Evolutionary conservation across 2,329 filamentous ascomycete species (phyloP).

Genomic region (Ophiosphaerella narmari): DNA sequence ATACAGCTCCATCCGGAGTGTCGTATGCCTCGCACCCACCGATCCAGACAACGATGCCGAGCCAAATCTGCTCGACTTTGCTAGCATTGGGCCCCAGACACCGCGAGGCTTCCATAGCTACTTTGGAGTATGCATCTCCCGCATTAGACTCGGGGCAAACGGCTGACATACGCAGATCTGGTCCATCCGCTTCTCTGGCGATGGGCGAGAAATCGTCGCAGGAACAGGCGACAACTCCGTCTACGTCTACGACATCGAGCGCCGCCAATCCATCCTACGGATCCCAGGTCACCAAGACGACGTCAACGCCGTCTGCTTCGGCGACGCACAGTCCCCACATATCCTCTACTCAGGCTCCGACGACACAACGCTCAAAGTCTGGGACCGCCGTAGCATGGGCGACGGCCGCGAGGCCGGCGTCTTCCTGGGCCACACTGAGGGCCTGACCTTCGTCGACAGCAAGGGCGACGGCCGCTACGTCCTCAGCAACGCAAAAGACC

Average conservation of each 20-base stretch:
- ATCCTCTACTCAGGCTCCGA: slow-evolving; percentile 96
- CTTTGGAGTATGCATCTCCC: slow-evolving; percentile 28
- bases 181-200: slow-evolving; percentile 90
- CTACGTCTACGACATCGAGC: slow-evolving; percentile 91
- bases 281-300: slow-evolving; percentile 82
- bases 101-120: slow-evolving; percentile 45
- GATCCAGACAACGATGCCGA: slow-evolving; percentile 82
- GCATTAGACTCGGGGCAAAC: not conserved
- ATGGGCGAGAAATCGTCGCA: slow-evolving; percentile 87
- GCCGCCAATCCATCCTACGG: slow-evolving; percentile 72
- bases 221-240: slow-evolving; percentile 81
- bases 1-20: slow-evolving; percentile 84
- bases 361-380: slow-evolving; percentile 91
- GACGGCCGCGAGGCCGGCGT: slow-evolving; percentile 66
- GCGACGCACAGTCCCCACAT: slow-evolving; percentile 84
- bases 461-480: slow-evolving; percentile 91
- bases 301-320: slow-evolving; percentile 96
- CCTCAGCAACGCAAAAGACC: slow-evolving; percentile 92
- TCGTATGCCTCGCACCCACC: slow-evolving; percentile 84
- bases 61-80: slow-evolving; percentile 77
- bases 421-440: slow-evolving; percentile 69
- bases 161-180: slow-evolving; percentile 64
- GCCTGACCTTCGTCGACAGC: slow-evolving; percentile 71
- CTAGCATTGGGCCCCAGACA: slow-evolving; percentile 51
- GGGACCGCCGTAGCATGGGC: slow-evolving; percentile 79